Base-by-base conservation (phyloP, 1,139 yeast genomes). In the Taphrina confusa region DNA sequence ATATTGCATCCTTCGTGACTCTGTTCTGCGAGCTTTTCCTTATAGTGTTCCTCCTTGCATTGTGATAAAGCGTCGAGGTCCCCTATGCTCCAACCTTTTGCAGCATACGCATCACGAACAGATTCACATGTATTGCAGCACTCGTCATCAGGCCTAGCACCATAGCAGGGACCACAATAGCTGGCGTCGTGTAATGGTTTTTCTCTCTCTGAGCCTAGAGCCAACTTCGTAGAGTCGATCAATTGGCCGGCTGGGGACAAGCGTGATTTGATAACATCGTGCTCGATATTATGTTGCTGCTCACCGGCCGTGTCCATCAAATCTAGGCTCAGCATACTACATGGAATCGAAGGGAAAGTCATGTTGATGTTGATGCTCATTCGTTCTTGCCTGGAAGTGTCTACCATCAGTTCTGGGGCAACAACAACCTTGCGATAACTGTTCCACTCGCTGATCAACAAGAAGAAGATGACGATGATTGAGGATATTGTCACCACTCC, bases 141-240 rank as follows among this genome's bases (percentile, higher is more conserved):
- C 42, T 78, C 74, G 45, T 62, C 62, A 61, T 67, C 69, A 4
- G 71, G 71, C 36, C 76, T 75, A 0, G 95, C 83, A 0, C 97
- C 97, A 71, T 89, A 91, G 74, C 98, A 92, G 0, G 94, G 80
- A 1, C 97, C 97, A 77, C 97, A 90, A 70, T 81, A 81, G 30
- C 75, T 73, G 30, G 76, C 72, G 12, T 51, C 37, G 36, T 27
- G 55, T 9, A 51, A 55, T n/a, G 68, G 66, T 64, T 63, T 12
- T 60, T 57, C 55, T 67, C 70, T 36, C 22, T 37, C 28, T 18
- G 52, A 45, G 34, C 65, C 67, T 55, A 66, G 64, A 69, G 71
- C 33, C 68, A 70, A 44, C 61, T 68, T 54, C 45, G 71, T 67
- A 3, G 47, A 49, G 23, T 44, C 54, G 44, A 81, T 70, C 59